Base-by-base conservation (phyloP, 306 rosid species). In the Cucurbita argyrosperma region DNA sequence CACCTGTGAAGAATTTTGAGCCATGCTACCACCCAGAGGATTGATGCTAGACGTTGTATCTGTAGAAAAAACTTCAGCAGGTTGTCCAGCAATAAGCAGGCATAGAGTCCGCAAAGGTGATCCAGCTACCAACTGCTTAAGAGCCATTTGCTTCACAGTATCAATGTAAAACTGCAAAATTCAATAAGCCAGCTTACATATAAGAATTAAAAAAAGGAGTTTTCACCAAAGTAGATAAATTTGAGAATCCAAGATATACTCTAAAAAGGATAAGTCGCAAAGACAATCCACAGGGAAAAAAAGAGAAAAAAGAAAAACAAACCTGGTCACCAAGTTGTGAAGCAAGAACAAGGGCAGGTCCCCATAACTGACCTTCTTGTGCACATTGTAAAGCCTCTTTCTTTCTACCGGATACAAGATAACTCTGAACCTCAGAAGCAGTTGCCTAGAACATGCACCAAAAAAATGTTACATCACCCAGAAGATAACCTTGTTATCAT, bases 301-400 rank as follows among this genome's bases (percentile, higher is more conserved):
- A 23, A 7, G 63, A 55, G 45, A 56, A 19, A 76, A 10, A 43
- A 47, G 59, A 55, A 49, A 56, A 19, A 76, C 85, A 67, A 69
- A 90, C 98, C 96, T 90, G 87, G 26, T 90, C 92, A 35, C 98
- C 96, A 77, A 94, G 96, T 82, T 89, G 96, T 62, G 97, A 87
- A 83, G 98, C 92, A 79, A 94, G 90, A 77, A 90, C 88, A 83
- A 94, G 90, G 4, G 98, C 97, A 58, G 99, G 99, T 56, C 99
- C 99, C 99, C 99, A 94, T 87, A 94, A 76, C 12, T 94, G 99
- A 77, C 99, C 97, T 78, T 85, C 96, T 80, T 89, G 95, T 50
- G 99, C 99, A 79, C 74, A 84, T 71, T 87, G 92, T 71, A 94
- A 79, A 77, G 97, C 99, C 78, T 94, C 97, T 83, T 52, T 88